Percentiles rank a stretch among this genome's conserved stretches.
Conservation (phyloP, 371 early-diverging fungal species). For the Zychaea mexicana region DNA sequence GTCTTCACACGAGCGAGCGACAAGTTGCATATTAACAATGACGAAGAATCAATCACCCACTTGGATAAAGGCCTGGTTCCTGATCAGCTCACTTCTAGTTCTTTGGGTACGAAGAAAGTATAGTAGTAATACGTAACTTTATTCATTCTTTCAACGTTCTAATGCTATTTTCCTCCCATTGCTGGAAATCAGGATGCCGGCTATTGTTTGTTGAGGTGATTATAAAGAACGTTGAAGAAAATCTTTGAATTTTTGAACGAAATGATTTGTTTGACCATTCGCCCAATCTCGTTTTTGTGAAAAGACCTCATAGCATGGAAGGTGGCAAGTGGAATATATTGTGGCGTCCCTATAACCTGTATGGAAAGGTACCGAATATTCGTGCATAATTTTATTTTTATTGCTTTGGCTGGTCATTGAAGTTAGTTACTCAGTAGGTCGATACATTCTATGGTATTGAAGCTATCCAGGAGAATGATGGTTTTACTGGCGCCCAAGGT, state of each 20-base stretch:
- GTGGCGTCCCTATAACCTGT: slow-evolving; percentile 41
- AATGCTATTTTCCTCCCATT: neutral
- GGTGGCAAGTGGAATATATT: slow-evolving; percentile 34
- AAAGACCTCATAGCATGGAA: slow-evolving; percentile 42
- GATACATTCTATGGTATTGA: slow-evolving; percentile 39
- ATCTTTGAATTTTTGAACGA: neutral
- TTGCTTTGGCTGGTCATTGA: no score
- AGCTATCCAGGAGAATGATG: slow-evolving; percentile 31
- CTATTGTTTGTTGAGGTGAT: slow-evolving; percentile 40
- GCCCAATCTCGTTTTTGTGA: neutral
- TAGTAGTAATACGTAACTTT: neutral
- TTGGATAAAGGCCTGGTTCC: slow-evolving; percentile 32
- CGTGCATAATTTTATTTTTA: neutral
- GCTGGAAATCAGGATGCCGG: slow-evolving; percentile 28
- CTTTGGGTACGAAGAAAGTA: slow-evolving; percentile 25
- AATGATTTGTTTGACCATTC: no score
- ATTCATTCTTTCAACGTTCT: no score
- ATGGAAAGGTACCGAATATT: slow-evolving; percentile 42
- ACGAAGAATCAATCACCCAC: neutral
- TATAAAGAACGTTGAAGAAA: neutral
- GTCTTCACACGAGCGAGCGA: no score
- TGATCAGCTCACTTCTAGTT: slow-evolving; percentile 29
- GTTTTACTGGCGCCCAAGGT: slow-evolving; percentile 50
- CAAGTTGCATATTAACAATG: neutral
- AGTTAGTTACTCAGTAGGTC: no score